Evolutionary conservation across 108 stramenopile genomes (phyloP), one percentile per base, ranked within the genome.

Genomic region (Fistulifera solaris): DNA sequence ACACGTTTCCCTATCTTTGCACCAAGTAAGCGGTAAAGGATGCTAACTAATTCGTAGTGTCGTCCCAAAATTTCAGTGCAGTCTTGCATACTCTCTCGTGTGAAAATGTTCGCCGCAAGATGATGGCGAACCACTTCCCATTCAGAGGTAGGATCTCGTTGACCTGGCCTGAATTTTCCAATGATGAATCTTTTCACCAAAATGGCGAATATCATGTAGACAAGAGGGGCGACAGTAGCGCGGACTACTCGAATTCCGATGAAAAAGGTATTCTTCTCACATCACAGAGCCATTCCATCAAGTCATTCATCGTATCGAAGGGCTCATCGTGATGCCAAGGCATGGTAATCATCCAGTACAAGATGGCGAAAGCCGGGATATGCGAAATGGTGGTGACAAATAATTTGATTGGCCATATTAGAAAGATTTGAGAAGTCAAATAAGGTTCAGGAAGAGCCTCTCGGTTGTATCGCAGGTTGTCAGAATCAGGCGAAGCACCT

Each of bases 1-100:
- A 78, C 77, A 18, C 75, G 63, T 45, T 76, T 73, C 19, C 81
- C 81, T 28, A 83, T 58, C 46, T 78, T 83, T 1, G 81, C 81
- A 0, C 81, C 81, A 21, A 83, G 66, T 22, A 70, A 23, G 17
- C 81, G 59, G 48, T 73, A 77, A 16, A 77, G 38, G 13, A 62
- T 23, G 48, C 73, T 75, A 8, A 78, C 65, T 21, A 54, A 15
- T 54, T 75, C 72, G 52, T 78, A 83, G 55, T 83, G 81, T 10
- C 71, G 57, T 24, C 81, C 81, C 1, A 83, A 21, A 10, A 83
- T 41, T n/a, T 75, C 73, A 2, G 77, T 66, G n/a, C 70, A 56
- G 41, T 65, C 64, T 18, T 62, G 56, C 40, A 83, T 65, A 26
- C 60, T 67, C 27, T 66, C 66, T 35, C 66, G 38, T 19, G 67